Evolutionary conservation across 2,329 filamentous ascomycete genomes (phyloP).

Genomic region (Fusarium nurragi): DNA sequence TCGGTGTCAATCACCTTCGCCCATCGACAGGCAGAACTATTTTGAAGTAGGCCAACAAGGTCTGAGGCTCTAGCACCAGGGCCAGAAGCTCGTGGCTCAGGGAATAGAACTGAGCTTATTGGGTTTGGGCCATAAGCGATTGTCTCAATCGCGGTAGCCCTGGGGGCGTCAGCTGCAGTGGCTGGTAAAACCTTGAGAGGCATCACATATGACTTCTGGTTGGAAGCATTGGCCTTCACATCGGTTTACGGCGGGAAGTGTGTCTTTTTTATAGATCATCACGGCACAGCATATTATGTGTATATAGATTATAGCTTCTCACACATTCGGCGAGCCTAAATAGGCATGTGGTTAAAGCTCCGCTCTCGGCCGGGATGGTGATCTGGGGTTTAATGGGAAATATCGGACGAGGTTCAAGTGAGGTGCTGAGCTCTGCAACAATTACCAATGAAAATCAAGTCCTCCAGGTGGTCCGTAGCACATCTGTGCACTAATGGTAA

Average conservation of each 20-base stretch:
- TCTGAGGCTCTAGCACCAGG: conserved; percentile 33
- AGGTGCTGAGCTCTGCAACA: not conserved
- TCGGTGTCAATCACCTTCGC: conserved; percentile 50
- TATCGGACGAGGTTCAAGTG: not conserved
- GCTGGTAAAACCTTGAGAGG: conserved; percentile 51
- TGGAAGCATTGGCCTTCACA: not conserved
- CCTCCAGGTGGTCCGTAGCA: not conserved
- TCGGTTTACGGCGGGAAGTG: no score
- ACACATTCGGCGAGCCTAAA: conserved; percentile 38
- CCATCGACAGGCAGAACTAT: conserved; percentile 47
- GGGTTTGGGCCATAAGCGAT: conserved; percentile 50
- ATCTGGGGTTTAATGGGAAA: conserved; percentile 19
- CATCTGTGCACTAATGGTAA: not conserved
- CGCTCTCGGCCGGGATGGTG: conserved; percentile 20
- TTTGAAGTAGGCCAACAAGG: conserved; percentile 36
- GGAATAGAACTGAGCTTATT: conserved; percentile 48
- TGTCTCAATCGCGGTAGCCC: conserved; percentile 51
- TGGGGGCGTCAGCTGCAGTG: conserved; percentile 49
- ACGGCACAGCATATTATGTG: not conserved
- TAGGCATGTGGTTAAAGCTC: conserved; percentile 29
- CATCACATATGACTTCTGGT: conserved; percentile 43
- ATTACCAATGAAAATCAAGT: no score
- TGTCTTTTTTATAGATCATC: not conserved
- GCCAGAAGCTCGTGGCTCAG: conserved; percentile 37
- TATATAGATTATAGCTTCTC: not conserved